Evolutionary conservation across 2,329 filamentous ascomycete genomes (phyloP), one percentile per base, ranked within the genome.

Genomic region (Ceratocystis colombiana): DNA sequence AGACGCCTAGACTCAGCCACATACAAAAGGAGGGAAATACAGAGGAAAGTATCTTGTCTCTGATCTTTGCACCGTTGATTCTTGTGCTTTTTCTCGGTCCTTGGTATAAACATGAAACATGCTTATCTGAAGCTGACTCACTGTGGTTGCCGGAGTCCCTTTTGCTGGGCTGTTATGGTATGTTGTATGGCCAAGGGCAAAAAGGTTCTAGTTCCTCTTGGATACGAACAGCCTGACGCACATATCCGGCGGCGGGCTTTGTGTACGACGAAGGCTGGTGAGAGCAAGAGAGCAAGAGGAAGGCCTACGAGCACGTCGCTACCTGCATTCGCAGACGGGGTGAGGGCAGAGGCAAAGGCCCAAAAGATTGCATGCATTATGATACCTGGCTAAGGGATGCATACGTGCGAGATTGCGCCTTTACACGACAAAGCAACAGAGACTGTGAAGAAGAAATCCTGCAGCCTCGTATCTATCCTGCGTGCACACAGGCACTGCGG

Each of bases 1-100:
- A 37, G 55, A 37, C n/a, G 55, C 17, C 55, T 59, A 59, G 55
- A 59, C 55, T 30, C 55, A 59, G 55, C 55, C 55, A 33, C 55
- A 8, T 37, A 20, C 55, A n/a, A 33, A 30, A 59, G 6, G 55
- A 37, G 17, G 25, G 55, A 8, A 37, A 20, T 28, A 59, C 25
- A 59, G 10, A 53, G 48, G 55, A n/a, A n/a, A 59, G 17, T 8
- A 37, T 2, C 7, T 8, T 59, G 25, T 37, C 55, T 59, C 30
- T 17, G 28, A n/a, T 33, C 28, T 59, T 30, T 59, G 30, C 25
- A 59, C 28, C 25, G 37, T 41, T 41, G 55, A 10, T 37, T 59
- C 15, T 37, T 33, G 15, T 59, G 28, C 37, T 37, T 30, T 59
- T 6, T n/a, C 30, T 59, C 25, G 25, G 8, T 20, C 33, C 28